Percentiles rank a stretch among this genome's conserved stretches.
These are phyloP conservation scores for Umbelopsis sp. DNA, from an alignment of 371 early-diverging fungal genomes.

Conservation along the genomic window DNA sequence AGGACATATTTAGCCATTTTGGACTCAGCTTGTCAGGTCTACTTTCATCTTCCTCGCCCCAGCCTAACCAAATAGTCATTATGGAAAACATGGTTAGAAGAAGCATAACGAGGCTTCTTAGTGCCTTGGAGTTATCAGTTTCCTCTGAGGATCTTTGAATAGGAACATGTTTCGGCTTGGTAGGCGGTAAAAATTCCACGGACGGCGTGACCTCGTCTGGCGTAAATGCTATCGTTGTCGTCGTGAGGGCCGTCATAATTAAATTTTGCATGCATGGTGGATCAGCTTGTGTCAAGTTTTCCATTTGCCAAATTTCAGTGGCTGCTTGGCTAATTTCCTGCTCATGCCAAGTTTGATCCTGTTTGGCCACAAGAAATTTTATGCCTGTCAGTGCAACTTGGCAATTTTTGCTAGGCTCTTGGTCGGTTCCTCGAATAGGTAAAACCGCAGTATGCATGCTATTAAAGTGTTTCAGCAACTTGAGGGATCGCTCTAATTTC, in stretches of 20 bases:
- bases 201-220: neutral
- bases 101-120: neutral
- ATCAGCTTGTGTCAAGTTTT: neutral
- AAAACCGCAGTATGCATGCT: neutral
- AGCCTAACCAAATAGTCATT: neutral
- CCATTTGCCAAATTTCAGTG: neutral
- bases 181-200: neutral
- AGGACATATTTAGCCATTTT: conserved; percentile 8
- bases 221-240: conserved; percentile 16
- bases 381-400: neutral
- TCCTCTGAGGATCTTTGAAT: neutral
- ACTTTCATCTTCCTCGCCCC: neutral
- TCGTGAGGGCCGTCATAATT: conserved; percentile 22
- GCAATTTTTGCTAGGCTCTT: neutral
- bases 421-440: neutral
- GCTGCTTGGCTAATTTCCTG: neutral
- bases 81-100: neutral
- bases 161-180: neutral
- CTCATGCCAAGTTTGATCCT: neutral
- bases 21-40: neutral
- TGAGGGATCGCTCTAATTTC: conserved; percentile 6
- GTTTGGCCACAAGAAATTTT: neutral
- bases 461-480: conserved; percentile 1
- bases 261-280: neutral
- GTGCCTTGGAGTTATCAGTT: neutral